A percentile compares a stretch with the other conserved stretches of the same genome.
phyloP scores from a whole-genome alignment of 345 rosid genomes.

The Eucalyptus globulus region DNA sequence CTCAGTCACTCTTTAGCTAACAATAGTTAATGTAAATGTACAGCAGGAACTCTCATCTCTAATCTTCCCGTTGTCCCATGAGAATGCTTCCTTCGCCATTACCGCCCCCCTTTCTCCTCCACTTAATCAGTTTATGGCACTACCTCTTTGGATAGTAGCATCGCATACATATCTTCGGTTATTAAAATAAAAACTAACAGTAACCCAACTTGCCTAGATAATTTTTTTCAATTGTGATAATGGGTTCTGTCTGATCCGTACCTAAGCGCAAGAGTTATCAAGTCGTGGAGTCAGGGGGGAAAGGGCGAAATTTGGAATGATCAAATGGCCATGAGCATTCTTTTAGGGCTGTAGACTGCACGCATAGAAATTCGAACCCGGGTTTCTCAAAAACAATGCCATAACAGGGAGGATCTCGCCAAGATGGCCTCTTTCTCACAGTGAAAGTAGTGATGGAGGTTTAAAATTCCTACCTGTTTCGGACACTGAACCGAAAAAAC shows the following conservation, averaged over 20 bases:
- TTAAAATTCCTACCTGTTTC: not conserved
- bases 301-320: not conserved
- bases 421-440: not conserved
- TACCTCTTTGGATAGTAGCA: not conserved
- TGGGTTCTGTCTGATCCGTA: not conserved
- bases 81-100: not conserved
- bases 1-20: not conserved
- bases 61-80: not conserved
- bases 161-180: not conserved
- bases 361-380: not conserved
- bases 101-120: not conserved
- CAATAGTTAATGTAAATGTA: not conserved
- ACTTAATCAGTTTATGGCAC: not conserved
- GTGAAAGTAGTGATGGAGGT: not conserved
- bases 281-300: not conserved
- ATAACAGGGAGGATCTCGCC: not conserved
- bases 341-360: not conserved
- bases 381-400: not conserved
- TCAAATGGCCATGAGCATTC: not conserved
- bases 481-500: not conserved
- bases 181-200: not conserved
- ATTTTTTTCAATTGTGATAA: not conserved
- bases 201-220: not conserved
- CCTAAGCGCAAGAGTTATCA: not conserved
- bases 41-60: not conserved